These are phyloP conservation scores for Talaromyces verruculosus DNA, from an alignment of 2,329 filamentous ascomycete species.

Conservation along the genomic window DNA sequence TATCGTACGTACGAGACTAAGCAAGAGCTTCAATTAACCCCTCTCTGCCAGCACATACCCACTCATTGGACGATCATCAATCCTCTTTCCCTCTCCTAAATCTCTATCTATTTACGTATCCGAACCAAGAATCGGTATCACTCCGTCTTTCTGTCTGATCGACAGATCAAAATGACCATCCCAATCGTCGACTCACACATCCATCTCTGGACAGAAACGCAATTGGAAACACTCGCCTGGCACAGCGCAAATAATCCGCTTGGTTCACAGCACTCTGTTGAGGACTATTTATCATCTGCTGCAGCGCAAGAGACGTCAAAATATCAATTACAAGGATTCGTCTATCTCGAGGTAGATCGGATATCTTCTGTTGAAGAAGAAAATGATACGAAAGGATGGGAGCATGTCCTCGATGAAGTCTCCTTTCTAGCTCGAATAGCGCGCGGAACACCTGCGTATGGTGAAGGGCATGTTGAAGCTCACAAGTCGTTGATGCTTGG, in stretches of 20 bases:
- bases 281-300: conserved; percentile 58
- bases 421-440: conserved; percentile 66
- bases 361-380: conserved; percentile 58
- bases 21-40: neutral
- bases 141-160: neutral
- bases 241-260: conserved; percentile 60
- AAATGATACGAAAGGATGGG: conserved; percentile 56
- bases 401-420: conserved; percentile 69
- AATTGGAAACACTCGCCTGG: conserved; percentile 70
- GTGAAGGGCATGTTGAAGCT: conserved; percentile 57
- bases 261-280: conserved; percentile 62
- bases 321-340: conserved; percentile 63
- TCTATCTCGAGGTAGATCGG: conserved; percentile 82
- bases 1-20: neutral
- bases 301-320: neutral
- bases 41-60: neutral
- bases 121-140: neutral
- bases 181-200: conserved; percentile 86
- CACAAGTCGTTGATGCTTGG: conserved; percentile 63
- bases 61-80: neutral
- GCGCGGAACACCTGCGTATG: conserved; percentile 56
- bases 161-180: conserved; percentile 27
- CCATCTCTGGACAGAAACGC: conserved; percentile 75
- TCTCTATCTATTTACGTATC: neutral
- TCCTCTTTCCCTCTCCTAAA: neutral